Base-by-base conservation (phyloP, 768 basidiomycete species). In the Rhizopogon salebrosus region DNA sequence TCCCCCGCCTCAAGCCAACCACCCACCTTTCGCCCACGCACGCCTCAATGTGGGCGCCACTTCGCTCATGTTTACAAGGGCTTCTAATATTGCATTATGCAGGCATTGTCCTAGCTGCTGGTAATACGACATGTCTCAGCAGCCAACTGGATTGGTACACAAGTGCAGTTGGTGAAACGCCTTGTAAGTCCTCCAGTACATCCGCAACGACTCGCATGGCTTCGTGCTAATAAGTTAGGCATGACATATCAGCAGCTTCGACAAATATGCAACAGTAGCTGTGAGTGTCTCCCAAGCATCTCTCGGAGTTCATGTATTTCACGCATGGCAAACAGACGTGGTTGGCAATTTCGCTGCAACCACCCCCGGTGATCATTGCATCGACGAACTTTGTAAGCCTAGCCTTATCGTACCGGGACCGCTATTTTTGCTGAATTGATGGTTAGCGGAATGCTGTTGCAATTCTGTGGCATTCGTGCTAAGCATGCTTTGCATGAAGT, bases 401-500 rank as follows among this genome's bases (percentile, higher is more conserved):
- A 20, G 11, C 18, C n/a, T 23, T 22, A 10, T 51, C 29, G 6
- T 10, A 18, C n/a, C 29, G 1, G 13, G 31, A 9, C 26, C n/a
- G 11, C 24, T 22, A 22, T 22, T 16, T n/a, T 51, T 24, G 24
- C 14, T 35, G 8, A 53, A 24, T 0, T 16, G 41, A 51, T 41
- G 23, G 20, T 54, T 13, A 51, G 48, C 27, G 11, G 31, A 53
- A 27, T 63, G 62, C 29, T 63, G 62, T 46, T 63, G 62, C 57
- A 63, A 63, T 39, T 56, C 56, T 34, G 43, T 63, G 43, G 26
- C 62, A 13, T 63, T 60, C 20, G 53, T 46, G 18, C 52, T 63
- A 1, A 62, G 61, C 53, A 63, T 63, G 62, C 54, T 63, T 4
- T 63, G 62, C 45, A 56, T 63, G 50, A 63, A 63, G 62, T 63